Evolutionary conservation across 768 basidiomycete genomes (phyloP), one percentile per base, ranked within the genome.

Genomic region (Lactarius tabidus): DNA sequence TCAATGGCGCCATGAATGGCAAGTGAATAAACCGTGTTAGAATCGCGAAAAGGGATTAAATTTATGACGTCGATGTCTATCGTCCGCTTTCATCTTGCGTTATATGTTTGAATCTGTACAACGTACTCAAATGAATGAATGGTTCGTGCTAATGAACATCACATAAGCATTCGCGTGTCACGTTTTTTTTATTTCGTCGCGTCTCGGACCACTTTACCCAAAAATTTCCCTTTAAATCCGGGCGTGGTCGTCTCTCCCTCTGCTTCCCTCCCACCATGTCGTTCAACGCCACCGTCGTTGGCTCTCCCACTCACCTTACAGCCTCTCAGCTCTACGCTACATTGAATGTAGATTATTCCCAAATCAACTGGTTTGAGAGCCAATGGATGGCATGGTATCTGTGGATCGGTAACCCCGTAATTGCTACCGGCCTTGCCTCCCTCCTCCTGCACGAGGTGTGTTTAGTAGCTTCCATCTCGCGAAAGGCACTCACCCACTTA

Each of bases 401-500:
- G 52, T 87, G 80, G 80, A 86, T 95, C 55, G 92, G 86, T 61
- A 93, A 96, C 79, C 94, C 95, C 0, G 74, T 94, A 62, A 81
- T 98, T 69, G 97, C 97, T 15, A 99, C 97, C 0, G 95, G 95
- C 59, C 78, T 99, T 62, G 86, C 92, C 85, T 91, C 89, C 68
- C 98, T 99, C 76, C 67, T 96, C 28, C 71, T 98, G 69, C 97
- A 99, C 76, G 97, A 99, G 82, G 94, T 96, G 59, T 60, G 90
- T 74, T 38, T 23, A 43, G 38, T 20, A 17, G 41, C 15, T 55
- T 20, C n/a, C 28, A 7, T 15, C 18, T 7, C 17, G 23, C 31
- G 26, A 20, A 15, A 63, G 26, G 55, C 35, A 29, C 36, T 53
- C 23, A 18, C 41, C 3, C 18, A 15, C 31, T 3, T 2, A 39